A percentile compares a stretch with the other conserved stretches of the same genome.
These are phyloP conservation scores for Russula earlei DNA, from an alignment of 768 basidiomycete genomes.

Conservation along the genomic window DNA sequence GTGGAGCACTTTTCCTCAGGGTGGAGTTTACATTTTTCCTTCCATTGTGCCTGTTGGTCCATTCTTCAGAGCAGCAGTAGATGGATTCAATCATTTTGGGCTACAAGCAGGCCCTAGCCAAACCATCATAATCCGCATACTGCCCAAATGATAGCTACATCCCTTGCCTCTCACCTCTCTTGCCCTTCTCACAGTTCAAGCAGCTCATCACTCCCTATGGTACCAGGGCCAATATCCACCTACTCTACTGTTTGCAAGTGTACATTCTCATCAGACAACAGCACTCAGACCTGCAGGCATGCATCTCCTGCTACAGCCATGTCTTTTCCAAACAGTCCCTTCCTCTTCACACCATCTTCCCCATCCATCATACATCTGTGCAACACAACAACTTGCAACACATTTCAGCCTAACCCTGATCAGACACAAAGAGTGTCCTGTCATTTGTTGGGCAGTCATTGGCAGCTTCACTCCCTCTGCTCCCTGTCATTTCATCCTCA, in stretches of 20 bases:
- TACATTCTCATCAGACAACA: not conserved
- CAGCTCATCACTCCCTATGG: not conserved
- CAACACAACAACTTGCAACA: conserved; percentile 38
- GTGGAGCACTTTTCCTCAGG: too few species aligned
- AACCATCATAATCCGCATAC: too few species aligned
- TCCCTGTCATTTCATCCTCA: too few species aligned
- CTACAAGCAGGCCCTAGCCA: too few species aligned
- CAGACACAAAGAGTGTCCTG: conserved; percentile 58
- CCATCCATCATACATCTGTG: conserved; percentile 4
- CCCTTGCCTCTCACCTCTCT: too few species aligned
- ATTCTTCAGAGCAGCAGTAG: too few species aligned
- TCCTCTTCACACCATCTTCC: conserved; percentile 9
- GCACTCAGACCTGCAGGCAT: conserved; percentile 6
- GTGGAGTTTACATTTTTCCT: too few species aligned
- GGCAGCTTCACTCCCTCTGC: conserved; percentile 80
- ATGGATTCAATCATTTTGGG: too few species aligned
- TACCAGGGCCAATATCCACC: not conserved
- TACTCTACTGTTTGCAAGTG: not conserved
- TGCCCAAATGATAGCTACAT: too few species aligned
- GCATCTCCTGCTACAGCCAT: conserved; percentile 5
- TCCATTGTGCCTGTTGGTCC: too few species aligned
- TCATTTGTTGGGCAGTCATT: conserved; percentile 84
- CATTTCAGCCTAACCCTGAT: conserved; percentile 74
- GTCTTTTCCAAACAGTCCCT: conserved; percentile 2
- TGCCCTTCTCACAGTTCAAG: too few species aligned